These are phyloP conservation scores for Kockiozyma suomiensis DNA, from an alignment of 805 yeast species.

Conservation along the genomic window DNA sequence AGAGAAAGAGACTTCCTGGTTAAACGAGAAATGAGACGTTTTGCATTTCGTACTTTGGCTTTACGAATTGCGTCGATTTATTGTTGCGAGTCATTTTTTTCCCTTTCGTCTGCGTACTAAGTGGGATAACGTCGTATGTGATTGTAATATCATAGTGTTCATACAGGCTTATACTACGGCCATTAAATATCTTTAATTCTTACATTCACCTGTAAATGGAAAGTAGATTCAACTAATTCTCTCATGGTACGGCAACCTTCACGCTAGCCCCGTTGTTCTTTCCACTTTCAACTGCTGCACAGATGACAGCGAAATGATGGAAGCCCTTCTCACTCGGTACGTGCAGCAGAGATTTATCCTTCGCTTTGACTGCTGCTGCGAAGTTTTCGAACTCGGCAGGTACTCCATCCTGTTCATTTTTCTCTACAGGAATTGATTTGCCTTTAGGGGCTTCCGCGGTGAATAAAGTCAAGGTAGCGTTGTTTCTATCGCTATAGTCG, in stretches of 20 bases:
- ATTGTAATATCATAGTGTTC: background rate
- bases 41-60: background rate
- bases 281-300: slow-evolving; percentile 78
- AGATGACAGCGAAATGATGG: slow-evolving; percentile 91
- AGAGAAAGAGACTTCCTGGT: slow-evolving; percentile 54
- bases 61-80: background rate
- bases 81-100: too few relatives aligned
- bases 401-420: slow-evolving; percentile 57
- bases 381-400: slow-evolving; percentile 58
- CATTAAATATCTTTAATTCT: too few relatives aligned
- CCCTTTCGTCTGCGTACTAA: background rate
- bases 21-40: background rate
- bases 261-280: slow-evolving; percentile 41
- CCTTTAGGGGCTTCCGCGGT: slow-evolving; percentile 33
- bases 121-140: background rate
- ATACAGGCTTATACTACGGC: background rate
- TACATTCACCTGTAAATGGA: background rate
- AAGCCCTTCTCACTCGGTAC: slow-evolving; percentile 74
- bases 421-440: slow-evolving; percentile 23
- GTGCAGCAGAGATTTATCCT: slow-evolving; percentile 60
- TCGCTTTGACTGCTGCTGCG: slow-evolving; percentile 59
- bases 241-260: slow-evolving; percentile 7
- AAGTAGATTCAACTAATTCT: too few relatives aligned
- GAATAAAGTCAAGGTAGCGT: slow-evolving; percentile 39
- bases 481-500: slow-evolving; percentile 58